Evolutionary conservation across 805 yeast species (phyloP).

Genomic region (Yamadazyma akitaensis): DNA sequence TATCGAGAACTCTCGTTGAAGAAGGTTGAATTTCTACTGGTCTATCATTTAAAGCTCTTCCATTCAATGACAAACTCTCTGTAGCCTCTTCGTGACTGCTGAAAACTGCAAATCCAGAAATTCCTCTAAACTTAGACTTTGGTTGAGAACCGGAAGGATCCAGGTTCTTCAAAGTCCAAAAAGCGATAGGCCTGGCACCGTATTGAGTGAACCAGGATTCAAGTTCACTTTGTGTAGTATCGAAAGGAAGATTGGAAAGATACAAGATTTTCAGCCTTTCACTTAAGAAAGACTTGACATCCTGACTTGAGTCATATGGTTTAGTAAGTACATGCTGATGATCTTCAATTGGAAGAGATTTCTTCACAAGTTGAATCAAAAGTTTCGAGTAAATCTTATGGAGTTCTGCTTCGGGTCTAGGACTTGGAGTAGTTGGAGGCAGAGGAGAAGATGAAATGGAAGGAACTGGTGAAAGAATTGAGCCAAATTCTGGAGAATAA

Average conservation of each 20-base stretch:
- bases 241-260: slow-evolving; percentile 75
- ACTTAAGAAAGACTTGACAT: slow-evolving; percentile 58
- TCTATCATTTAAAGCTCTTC: slow-evolving; percentile 68
- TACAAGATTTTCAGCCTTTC: slow-evolving; percentile 79
- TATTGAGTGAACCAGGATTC: slow-evolving; percentile 89
- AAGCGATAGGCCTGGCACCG: slow-evolving; percentile 83
- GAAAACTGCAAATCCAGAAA: slow-evolving; percentile 83
- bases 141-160: slow-evolving; percentile 15
- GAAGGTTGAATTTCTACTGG: slow-evolving; percentile 87
- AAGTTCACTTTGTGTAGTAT: slow-evolving; percentile 85
- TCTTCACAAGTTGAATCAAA: slow-evolving; percentile 45
- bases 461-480: slow-evolving; percentile 3
- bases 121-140: slow-evolving; percentile 37
- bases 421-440: neutral
- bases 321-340: slow-evolving; percentile 56
- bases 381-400: slow-evolving; percentile 44
- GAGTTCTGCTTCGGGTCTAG: slow-evolving; percentile 29
- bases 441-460: neutral
- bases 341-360: slow-evolving; percentile 48
- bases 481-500: neutral
- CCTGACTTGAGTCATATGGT: slow-evolving; percentile 78
- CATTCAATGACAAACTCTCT: slow-evolving; percentile 75
- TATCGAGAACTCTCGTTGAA: slow-evolving; percentile 69
- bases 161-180: slow-evolving; percentile 78
- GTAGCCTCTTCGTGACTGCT: slow-evolving; percentile 82